Conservation (phyloP, 345 rosid species). For the Geranium rotundifolium region DNA sequence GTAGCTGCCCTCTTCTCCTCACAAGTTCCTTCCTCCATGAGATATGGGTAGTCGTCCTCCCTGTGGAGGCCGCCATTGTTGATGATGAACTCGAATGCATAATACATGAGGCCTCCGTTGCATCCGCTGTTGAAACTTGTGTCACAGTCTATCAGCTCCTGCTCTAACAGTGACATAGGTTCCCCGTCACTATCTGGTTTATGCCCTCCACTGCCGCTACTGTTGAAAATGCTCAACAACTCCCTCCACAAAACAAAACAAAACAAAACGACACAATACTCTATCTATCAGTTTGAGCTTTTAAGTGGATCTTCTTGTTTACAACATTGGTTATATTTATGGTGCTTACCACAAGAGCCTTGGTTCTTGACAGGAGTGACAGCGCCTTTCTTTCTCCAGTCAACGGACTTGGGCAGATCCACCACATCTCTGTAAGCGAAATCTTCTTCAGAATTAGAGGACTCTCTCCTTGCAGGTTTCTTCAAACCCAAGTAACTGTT, state of each 20-base stretch:
- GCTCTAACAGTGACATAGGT: constrained; percentile 47
- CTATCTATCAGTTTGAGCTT: no score
- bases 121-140: constrained; percentile 37
- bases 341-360: constrained; percentile 56
- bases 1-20: constrained; percentile 27
- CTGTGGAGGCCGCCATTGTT: constrained; percentile 42
- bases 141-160: constrained; percentile 51
- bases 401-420: constrained; percentile 51
- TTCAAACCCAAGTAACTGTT: constrained; percentile 45
- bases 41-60: constrained; percentile 59
- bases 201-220: constrained; percentile 62
- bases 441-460: constrained; percentile 16
- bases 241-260: constrained; percentile 21
- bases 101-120: constrained; percentile 57
- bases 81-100: constrained; percentile 36
- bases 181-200: constrained; percentile 49
- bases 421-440: constrained; percentile 25
- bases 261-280: no score
- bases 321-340: no score
- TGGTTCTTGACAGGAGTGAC: constrained; percentile 68
- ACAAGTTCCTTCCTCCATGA: constrained; percentile 56
- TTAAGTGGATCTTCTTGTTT: no score
- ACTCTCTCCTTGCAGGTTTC: constrained; percentile 14
- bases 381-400: constrained; percentile 79
- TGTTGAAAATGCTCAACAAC: constrained; percentile 64